Base-by-base conservation (phyloP, 257 asterid genomes). In the Petunia axillaris region DNA sequence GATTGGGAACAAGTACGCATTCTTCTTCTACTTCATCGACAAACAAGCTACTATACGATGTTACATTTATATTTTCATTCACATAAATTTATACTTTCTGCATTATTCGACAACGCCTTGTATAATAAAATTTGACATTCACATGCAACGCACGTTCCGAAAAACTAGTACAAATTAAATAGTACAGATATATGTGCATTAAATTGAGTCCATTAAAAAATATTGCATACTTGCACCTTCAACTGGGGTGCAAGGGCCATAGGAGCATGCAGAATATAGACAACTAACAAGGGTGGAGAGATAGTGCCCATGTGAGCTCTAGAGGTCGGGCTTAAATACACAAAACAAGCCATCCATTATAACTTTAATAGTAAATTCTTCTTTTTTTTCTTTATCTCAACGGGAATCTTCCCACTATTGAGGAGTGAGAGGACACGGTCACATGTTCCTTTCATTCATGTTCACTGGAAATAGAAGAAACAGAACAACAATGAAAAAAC, bases 131-230 rank as follows among this genome's bases (percentile, higher is more conserved):
- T 25, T 25, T 25, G 25, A 25, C 25, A 25, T 25, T 25, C 25
- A 25, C 25, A 25, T 25, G 25, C 25, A 25, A 25, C 25, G 25
- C 25, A 25, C 0, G 25, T 25, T 25, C 25, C 25, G 25, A 25
- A 25, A 25, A 25, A 25, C 25, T 25, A 25, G 25, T 25, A 25
- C 83, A 63, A 84, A 76, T 81, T 25, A 76, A 83, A 70, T 59
- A 60, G 71, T 14, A 71, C 67, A 58, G 81, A 73, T 53, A 78
- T 82, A 82, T 84, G 79, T 86, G 85, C 84, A 79, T 65, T 86
- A 76, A 10, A 79, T 48, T 38, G 25, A 62, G 81, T 82, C 90
- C 88, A 85, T 25, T 25, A 25, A 25, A 25, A 25, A 25, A 25
- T 25, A 16, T 43, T 70, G 5, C 10, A 43, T 1, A 70, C 39